These are phyloP conservation scores for Acacia crassicarpa DNA, from an alignment of 306 rosid genomes.

Conservation along the genomic window DNA sequence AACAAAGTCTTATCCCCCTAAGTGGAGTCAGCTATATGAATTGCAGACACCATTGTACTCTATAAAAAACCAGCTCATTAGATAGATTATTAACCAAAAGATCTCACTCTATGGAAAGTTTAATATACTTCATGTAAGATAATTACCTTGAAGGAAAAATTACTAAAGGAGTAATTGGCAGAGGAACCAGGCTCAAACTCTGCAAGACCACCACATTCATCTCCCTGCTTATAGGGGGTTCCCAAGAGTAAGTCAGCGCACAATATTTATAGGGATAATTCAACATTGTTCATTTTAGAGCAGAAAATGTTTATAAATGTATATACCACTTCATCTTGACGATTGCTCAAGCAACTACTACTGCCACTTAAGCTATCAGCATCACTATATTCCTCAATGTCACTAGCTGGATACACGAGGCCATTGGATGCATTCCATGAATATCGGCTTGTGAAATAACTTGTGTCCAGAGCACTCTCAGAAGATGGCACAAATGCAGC, in stretches of 20 bases:
- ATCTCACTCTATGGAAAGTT: not conserved
- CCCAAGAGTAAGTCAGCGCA: conserved; percentile 39
- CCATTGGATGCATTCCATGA: conserved; percentile 84
- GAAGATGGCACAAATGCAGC: conserved; percentile 99
- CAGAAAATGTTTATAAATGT: conserved; percentile 17
- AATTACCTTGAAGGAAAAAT: conserved; percentile 95
- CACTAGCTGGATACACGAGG: conserved; percentile 65
- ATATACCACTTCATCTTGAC: conserved; percentile 95
- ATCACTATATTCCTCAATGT: conserved; percentile 87
- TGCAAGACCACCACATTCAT: conserved; percentile 90
- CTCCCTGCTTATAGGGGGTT: conserved; percentile 60
- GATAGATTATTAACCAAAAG: no score
- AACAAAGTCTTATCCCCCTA: no score
- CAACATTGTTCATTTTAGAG: conserved; percentile 9
- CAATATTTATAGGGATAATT: conserved; percentile 17
- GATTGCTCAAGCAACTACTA: conserved; percentile 84
- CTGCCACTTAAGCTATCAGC: conserved; percentile 93
- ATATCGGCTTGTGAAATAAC: conserved; percentile 93
- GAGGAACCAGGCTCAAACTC: conserved; percentile 84
- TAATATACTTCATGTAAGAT: not conserved
- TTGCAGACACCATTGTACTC: no score
- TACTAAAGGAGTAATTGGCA: conserved; percentile 91
- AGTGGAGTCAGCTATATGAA: no score
- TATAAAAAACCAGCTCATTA: no score
- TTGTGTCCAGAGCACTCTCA: conserved; percentile 91